Percentiles rank a stretch among this genome's conserved stretches.
Conservation (phyloP, 352 stramenopile genomes). For the Globisporangium nagaii region DNA sequence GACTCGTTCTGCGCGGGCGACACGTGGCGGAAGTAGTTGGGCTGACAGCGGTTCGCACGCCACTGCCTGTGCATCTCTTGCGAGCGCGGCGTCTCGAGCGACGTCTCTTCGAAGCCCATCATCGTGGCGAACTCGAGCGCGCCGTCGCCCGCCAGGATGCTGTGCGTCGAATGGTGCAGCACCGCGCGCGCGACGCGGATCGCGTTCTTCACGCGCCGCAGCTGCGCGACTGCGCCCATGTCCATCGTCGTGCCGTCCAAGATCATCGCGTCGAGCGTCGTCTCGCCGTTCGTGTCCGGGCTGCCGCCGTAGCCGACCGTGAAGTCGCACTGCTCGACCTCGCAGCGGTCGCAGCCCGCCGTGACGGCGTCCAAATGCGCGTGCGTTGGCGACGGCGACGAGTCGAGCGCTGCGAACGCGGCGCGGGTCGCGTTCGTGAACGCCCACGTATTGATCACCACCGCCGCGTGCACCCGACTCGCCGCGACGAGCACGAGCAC, state of each 20-base stretch:
- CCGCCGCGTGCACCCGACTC: constrained; percentile 11
- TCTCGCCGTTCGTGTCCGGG: constrained; percentile 81
- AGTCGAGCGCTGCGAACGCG: constrained; percentile 45
- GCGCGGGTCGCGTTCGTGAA: constrained; percentile 68
- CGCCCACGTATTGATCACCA: constrained; percentile 84
- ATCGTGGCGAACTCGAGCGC: constrained; percentile 87
- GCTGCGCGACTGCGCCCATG: constrained; percentile 80
- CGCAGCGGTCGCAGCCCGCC: constrained; percentile 68
- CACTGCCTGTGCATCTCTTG: constrained; percentile 48
- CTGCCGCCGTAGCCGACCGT: constrained; percentile 87
- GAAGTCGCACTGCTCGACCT: constrained; percentile 85
- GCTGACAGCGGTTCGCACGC: constrained; percentile 66
- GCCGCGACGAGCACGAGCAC: not conserved
- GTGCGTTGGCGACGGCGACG: not conserved
- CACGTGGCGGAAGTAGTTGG: constrained; percentile 89
- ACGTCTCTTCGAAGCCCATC: constrained; percentile 84
- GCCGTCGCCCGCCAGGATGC: constrained; percentile 80
- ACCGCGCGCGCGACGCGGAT: constrained; percentile 82
- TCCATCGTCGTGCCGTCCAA: constrained; percentile 79
- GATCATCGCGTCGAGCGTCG: constrained; percentile 90
- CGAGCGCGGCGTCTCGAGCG: constrained; percentile 63
- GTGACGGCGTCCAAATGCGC: constrained; percentile 59
- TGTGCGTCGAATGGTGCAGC: constrained; percentile 87
- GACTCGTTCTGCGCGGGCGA: constrained; percentile 54
- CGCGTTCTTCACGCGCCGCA: constrained; percentile 77